Conservation (phyloP, 2,329 filamentous ascomycete species). For the Penicillium sp. region DNA sequence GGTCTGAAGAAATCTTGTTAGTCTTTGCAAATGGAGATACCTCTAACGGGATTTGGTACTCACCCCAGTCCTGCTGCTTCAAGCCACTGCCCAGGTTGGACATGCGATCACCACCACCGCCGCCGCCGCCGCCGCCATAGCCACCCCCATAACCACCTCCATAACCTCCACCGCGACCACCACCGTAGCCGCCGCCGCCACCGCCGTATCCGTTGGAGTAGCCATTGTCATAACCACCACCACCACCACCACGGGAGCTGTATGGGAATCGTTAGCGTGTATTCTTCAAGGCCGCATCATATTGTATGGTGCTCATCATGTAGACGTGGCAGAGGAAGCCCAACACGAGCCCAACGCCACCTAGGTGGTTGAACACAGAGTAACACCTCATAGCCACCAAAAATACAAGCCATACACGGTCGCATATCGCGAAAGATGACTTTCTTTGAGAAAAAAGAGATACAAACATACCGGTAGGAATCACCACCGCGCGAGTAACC, state of each 20-base stretch:
- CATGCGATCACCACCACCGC: slow-evolving; percentile 87
- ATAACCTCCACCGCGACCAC: slow-evolving; percentile 30
- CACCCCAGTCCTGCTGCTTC: slow-evolving; percentile 85
- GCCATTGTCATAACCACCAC: slow-evolving; percentile 46
- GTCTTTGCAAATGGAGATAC: slow-evolving; percentile 10
- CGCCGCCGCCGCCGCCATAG: slow-evolving; percentile 45
- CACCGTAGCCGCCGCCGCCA: slow-evolving; percentile 26
- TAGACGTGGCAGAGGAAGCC: neutral
- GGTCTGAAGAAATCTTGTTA: slow-evolving; percentile 52
- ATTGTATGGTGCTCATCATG: too few relatives aligned
- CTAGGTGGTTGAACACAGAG: too few relatives aligned
- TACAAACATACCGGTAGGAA: slow-evolving; percentile 45
- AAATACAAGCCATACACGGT: neutral
- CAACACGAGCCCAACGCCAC: neutral
- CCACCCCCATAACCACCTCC: slow-evolving; percentile 30
- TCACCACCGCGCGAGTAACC: slow-evolving; percentile 51
- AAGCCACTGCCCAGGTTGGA: slow-evolving; percentile 79
- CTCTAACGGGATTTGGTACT: too few relatives aligned
- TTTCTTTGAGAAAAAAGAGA: neutral
- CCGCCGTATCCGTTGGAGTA: slow-evolving; percentile 31
- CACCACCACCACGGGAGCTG: slow-evolving; percentile 42
- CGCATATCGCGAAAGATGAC: neutral
- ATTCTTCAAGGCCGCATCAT: neutral
- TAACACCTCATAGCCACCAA: too few relatives aligned
- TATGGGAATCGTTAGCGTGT: slow-evolving; percentile 11